Base-by-base conservation (phyloP, 2,329 filamentous ascomycete genomes). In the Aspergillus sojae region DNA sequence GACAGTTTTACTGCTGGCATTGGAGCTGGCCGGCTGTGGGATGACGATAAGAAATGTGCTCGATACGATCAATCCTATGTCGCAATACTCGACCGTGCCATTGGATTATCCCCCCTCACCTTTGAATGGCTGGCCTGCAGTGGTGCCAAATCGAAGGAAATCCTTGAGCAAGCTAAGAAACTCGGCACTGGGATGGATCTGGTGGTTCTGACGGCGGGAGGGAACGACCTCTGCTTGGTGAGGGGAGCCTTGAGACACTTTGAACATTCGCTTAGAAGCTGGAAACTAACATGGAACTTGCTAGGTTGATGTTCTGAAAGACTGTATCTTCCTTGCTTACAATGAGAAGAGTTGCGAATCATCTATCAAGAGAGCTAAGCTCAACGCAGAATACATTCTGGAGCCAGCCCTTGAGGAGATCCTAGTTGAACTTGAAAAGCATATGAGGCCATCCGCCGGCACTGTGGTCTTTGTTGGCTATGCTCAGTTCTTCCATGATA, bases 1-100 rank as follows among this genome's bases (percentile, higher is more conserved):
- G 77, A 79, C 64, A 79, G 77, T 61, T 79, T 68, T 60, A 79
- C 76, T 5, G 77, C 77, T 1, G 77, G 77, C 39, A 78, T 79
- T 53, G 77, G 73, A 0, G 65, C 76, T 9, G 73, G 74, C 4
- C 62, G 50, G 23, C 7, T 62, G 14, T 65, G 30, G 28, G 46
- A 6, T 10, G 74, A 73, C 11, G 76, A 74, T 58, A 61, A 64
- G 73, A 77, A 39, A 41, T 67, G 62, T 26, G 62, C 65, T 23
- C 65, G 65, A 9, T 67, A 67, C 11, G 65, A 67, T 12, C 26
- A 26, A 11, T 67, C 65, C 1, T 67, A 65, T 34, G 45, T 56
- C 3, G 19, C 30, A 3, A 10, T 58, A 11, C 48, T 67, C 3
- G 30, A 62, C 1, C 52, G 54, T 16, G 19, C 14, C 14, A 21